Evolutionary conservation across 2,329 filamentous ascomycete genomes (phyloP), one percentile per base, ranked within the genome.

Genomic region (Chrysoporthe deuterocubensis): DNA sequence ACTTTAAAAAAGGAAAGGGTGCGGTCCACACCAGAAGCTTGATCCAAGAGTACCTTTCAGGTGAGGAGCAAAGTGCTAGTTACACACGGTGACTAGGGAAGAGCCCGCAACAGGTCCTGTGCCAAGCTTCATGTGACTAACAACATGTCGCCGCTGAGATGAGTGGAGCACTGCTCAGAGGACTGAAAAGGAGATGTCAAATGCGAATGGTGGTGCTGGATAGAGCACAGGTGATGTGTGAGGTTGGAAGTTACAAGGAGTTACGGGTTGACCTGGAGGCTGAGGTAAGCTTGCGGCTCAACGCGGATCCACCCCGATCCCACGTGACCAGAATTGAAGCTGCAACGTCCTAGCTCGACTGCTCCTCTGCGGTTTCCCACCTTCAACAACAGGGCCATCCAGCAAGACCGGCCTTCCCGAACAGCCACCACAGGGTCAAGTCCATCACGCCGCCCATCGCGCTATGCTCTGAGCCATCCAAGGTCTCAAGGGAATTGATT

Each of bases 281-380:
- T 61, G 59, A 61, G 59, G 59, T 61, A 61, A 61, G 60, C 60
- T 62, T 62, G 60, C 60, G 46, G 60, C 60, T 62, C 60, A 14
- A 52, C 9, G 2, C 6, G 34, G 44, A 26, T 34, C 60, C 60
- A 62, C 48, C n/a, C 14, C 11, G 9, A 13, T 40, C 59, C 59
- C 50, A 64, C 62, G 62, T 64, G 50, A 64, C 48, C 62, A 56
- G 62, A 64, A 44, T 64, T 48, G 62, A 34, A 62, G 60, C 62
- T 43, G 48, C 62, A n/a, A 64, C 50, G 48, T 64, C 50, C 48
- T 64, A 64, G 62, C 50, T 54, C 50, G 50, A 46, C 62, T 26
- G 34, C 11, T 64, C 48, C 34, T 64, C 62, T 54, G 21, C 48
- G 44, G 62, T 56, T 64, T 64, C 62, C 62, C 62, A 64, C 50